Evolutionary conservation across 2,329 filamentous ascomycete species (phyloP).

Genomic region (Aspergillus melleus): DNA sequence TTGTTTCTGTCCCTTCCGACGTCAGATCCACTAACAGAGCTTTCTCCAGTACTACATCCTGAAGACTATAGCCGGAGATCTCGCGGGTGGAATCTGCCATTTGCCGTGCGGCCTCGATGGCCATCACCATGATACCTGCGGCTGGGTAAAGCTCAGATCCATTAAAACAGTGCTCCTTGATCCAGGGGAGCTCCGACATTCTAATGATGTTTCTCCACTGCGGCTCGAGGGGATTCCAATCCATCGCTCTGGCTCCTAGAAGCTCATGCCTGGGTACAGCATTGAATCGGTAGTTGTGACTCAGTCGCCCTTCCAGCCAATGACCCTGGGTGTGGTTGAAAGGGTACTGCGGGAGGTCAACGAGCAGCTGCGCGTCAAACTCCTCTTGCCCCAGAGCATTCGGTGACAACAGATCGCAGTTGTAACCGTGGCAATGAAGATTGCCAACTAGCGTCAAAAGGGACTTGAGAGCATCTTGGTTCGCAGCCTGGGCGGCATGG

Average conservation of each 20-base stretch:
- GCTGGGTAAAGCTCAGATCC: conserved; percentile 14
- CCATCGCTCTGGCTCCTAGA: conserved; percentile 14
- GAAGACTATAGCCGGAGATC: no score
- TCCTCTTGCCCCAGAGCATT: neutral
- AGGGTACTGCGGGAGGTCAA: conserved; percentile 40
- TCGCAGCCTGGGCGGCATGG: neutral
- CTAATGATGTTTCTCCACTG: conserved; percentile 48
- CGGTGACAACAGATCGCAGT: no score
- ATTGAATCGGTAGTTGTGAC: conserved; percentile 20
- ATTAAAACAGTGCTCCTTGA: conserved; percentile 42
- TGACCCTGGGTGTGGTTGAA: conserved; percentile 40
- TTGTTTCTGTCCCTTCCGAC: neutral
- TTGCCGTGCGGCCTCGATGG: conserved; percentile 14
- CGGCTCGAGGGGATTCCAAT: conserved; percentile 23
- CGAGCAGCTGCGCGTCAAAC: neutral
- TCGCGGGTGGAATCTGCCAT: neutral
- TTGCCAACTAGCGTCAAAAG: neutral
- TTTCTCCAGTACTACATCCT: no score
- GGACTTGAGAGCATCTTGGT: no score
- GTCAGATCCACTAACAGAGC: no score
- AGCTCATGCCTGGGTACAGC: conserved; percentile 11
- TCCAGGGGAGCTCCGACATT: conserved; percentile 37
- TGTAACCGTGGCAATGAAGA: neutral
- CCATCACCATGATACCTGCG: conserved; percentile 15
- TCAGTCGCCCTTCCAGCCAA: conserved; percentile 35